Base-by-base conservation (phyloP, 768 basidiomycete genomes). In the Amanita exitialis region DNA sequence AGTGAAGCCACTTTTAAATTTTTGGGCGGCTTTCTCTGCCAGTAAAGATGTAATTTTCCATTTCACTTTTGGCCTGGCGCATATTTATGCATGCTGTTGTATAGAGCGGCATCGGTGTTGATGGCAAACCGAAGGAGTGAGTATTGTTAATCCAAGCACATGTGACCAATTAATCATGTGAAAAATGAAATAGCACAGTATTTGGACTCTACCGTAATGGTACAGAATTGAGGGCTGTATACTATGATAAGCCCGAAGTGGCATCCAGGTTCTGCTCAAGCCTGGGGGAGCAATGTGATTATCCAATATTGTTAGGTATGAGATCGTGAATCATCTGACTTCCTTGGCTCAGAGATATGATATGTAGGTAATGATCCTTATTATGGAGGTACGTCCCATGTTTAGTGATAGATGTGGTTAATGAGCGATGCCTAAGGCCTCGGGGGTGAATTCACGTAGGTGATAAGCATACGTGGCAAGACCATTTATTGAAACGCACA, bases 171-270 rank as follows among this genome's bases (percentile, higher is more conserved):
- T 38, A 38, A 18, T 18, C 7, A 3, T 20, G 20, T n/a, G n/a
- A n/a, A n/a, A 38, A 27, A 10, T 12, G n/a, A 30, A 18, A 12
- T 55, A 89, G 87, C 57, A 89, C 86, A 3, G 70, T 78, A 0
- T 90, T 80, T 59, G 87, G 87, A 20, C 68, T 90, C 7, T 90
- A 86, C 63, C 77, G 87, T 36, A 76, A 82, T 53, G 88, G 86
- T 2, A 89, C 86, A 1, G 86, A 89, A 60, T 71, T 90, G 15
- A 70, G 87, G 54, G 88, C 67, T 0, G 74, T 90, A 13, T 88
- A 84, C 58, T 86, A 83, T 56, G 74, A 72, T 43, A 77, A 83
- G 44, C 81, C 80, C 3, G 74, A 81, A 45, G 78, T 80, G 12
- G 88, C 84, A 9, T 68, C 72, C 32, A 78, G 78, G n/a, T 82